phyloP scores from a whole-genome alignment of 495 filamentous ascomycete species.

The Xanthoparmelia taractica region DNA sequence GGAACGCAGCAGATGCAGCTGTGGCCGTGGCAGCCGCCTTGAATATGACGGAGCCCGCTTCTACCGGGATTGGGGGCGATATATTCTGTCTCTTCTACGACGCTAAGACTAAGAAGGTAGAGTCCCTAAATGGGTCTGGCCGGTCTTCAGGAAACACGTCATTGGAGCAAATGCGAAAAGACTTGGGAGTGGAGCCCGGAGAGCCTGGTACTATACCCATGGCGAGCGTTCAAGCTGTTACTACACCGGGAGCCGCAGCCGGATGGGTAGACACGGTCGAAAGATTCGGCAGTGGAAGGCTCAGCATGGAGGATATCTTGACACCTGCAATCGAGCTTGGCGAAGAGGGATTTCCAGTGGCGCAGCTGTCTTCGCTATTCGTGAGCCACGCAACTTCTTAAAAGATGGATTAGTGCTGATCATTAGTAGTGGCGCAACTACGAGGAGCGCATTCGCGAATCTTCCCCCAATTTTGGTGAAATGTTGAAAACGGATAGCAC shows the following conservation, averaged over 20 bases:
- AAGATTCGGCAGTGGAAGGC: constrained; percentile 81
- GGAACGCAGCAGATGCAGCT: constrained; percentile 94
- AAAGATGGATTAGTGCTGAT: constrained; percentile 15
- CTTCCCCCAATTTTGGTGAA: constrained; percentile 77
- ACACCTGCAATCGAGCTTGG: constrained; percentile 77
- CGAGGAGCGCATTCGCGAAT: constrained; percentile 53
- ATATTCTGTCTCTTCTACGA: constrained; percentile 96
- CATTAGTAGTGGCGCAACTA: constrained; percentile 54
- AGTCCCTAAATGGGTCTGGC: constrained; percentile 85
- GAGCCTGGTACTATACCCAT: constrained; percentile 61
- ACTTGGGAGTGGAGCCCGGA: constrained; percentile 59
- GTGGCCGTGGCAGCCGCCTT: constrained; percentile 84
- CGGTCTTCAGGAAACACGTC: constrained; percentile 63
- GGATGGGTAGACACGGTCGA: constrained; percentile 93
- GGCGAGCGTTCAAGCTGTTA: constrained; percentile 69
- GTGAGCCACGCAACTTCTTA: constrained; percentile 44
- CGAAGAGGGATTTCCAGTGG: constrained; percentile 85
- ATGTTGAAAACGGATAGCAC: constrained; percentile 69
- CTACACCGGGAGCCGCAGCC: constrained; percentile 82
- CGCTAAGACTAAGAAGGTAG: constrained; percentile 70
- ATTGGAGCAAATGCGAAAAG: constrained; percentile 58
- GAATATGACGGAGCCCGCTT: constrained; percentile 88
- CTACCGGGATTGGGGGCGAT: constrained; percentile 95
- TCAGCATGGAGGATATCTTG: constrained; percentile 71
- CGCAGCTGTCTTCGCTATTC: constrained; percentile 62